phyloP scores from a whole-genome alignment of 192 early-diverging fungal genomes.

The Podila horticola region DNA sequence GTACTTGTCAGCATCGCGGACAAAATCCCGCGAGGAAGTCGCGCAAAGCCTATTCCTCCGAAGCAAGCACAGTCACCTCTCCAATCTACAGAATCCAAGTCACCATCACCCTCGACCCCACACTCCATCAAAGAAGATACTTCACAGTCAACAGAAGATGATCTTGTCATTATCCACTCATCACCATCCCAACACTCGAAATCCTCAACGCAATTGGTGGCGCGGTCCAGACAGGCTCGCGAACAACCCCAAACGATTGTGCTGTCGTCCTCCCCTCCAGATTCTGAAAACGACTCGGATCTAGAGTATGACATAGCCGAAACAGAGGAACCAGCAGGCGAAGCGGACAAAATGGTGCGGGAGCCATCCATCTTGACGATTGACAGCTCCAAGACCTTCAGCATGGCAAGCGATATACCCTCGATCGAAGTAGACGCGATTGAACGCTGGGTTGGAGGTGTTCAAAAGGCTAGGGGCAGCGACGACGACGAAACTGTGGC shows the following conservation, averaged over 20 bases:
- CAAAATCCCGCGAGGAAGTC: not conserved
- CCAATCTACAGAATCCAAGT: not conserved
- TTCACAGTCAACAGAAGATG: not conserved
- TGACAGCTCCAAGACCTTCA: not conserved
- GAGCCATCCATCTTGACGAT: conserved; percentile 2
- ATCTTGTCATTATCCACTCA: not conserved
- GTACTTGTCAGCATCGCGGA: not conserved
- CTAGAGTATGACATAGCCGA: not conserved
- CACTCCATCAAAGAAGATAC: not conserved
- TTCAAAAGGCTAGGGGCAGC: not conserved
- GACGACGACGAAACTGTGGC: not conserved
- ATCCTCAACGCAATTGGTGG: too few relatives aligned
- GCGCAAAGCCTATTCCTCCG: not conserved
- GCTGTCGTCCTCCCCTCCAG: too few relatives aligned
- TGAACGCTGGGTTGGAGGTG: conserved; percentile 8
- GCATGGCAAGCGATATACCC: not conserved
- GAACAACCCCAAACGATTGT: too few relatives aligned
- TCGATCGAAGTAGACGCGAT: conserved; percentile 6
- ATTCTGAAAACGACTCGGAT: not conserved
- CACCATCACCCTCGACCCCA: not conserved
- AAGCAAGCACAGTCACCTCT: not conserved
- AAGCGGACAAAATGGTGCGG: not conserved
- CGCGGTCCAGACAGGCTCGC: too few relatives aligned
- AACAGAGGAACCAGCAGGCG: not conserved
- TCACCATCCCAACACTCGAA: not conserved